Conservation (phyloP, 441 rosid species). For the Iberis amara region DNA sequence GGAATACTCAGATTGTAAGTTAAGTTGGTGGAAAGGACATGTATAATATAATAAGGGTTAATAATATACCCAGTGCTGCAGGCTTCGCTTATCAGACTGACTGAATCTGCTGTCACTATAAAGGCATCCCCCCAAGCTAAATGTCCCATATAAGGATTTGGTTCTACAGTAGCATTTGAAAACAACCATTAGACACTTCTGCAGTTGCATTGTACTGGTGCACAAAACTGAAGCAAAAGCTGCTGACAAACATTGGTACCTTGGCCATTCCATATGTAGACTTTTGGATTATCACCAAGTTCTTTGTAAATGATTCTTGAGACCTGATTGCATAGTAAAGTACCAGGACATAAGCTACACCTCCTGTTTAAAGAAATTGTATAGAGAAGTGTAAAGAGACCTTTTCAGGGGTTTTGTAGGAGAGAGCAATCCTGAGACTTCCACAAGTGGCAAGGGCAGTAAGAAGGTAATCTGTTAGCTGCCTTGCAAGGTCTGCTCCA, state of each 20-base stretch:
- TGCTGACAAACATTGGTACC: constrained; percentile 38
- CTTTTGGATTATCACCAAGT: constrained; percentile 62
- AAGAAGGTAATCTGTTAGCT: constrained; percentile 47
- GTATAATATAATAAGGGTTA: not conserved
- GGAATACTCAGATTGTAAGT: constrained; percentile 7
- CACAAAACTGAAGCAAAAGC: constrained; percentile 7
- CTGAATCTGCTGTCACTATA: constrained; percentile 87
- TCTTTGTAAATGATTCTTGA: constrained; percentile 54
- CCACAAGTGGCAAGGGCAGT: constrained; percentile 67
- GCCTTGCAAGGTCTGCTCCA: constrained; percentile 71
- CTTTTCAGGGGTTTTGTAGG: constrained; percentile 74
- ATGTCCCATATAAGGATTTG: constrained; percentile 84
- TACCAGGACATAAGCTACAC: constrained; percentile 3
- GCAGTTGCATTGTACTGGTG: constrained; percentile 5
- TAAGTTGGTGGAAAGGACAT: not conserved
- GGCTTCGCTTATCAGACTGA: constrained; percentile 88
- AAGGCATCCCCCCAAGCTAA: constrained; percentile 98
- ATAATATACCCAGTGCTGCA: constrained; percentile 84
- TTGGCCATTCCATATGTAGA: constrained; percentile 76
- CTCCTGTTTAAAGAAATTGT: not conserved
- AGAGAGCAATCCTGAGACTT: constrained; percentile 73
- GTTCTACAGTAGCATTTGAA: constrained; percentile 43
- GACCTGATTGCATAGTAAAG: constrained; percentile 36
- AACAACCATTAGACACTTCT: constrained; percentile 15
- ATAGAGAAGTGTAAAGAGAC: constrained; percentile 30